Conservation (phyloP, 1,284 basidiomycete species). For the Ustilago curta region DNA sequence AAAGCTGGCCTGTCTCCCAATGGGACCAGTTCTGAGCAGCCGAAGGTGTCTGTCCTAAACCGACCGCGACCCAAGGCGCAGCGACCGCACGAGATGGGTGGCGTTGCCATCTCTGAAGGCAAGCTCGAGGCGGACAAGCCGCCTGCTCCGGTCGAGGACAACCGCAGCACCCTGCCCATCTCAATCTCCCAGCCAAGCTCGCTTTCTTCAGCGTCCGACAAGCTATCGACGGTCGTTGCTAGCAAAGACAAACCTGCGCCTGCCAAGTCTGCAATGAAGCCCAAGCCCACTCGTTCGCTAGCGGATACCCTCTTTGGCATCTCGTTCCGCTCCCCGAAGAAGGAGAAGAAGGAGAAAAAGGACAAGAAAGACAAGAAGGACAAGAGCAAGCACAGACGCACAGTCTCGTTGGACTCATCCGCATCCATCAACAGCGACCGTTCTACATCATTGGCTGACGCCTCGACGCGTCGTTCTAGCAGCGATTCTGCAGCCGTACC, state of each 20-base stretch:
- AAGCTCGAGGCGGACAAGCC: slow-evolving; percentile 38
- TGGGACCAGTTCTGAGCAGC: slow-evolving; percentile 11
- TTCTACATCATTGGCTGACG: slow-evolving; percentile 18
- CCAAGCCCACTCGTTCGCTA: slow-evolving; percentile 47
- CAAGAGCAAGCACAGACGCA: slow-evolving; percentile 44
- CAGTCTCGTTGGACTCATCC: slow-evolving; percentile 35
- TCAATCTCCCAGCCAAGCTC: slow-evolving; percentile 29
- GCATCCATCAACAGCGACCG: slow-evolving; percentile 31
- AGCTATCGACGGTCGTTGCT: slow-evolving; percentile 7
- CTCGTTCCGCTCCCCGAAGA: slow-evolving; percentile 36
- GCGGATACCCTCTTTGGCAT: slow-evolving; percentile 65
- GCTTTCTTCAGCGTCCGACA: slow-evolving; percentile 6
- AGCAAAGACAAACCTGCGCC: slow-evolving; percentile 58
- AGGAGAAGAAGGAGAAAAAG: slow-evolving; percentile 47
- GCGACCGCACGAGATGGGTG: slow-evolving; percentile 50
- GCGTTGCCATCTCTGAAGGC: slow-evolving; percentile 49
- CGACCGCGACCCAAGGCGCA: slow-evolving; percentile 44
- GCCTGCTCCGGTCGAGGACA: slow-evolving; percentile 30
- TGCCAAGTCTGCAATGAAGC: slow-evolving; percentile 55
- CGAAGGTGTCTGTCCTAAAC: slow-evolving; percentile 46
- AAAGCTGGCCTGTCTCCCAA: background rate
- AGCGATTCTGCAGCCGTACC: slow-evolving; percentile 6
- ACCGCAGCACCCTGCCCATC: slow-evolving; percentile 47
- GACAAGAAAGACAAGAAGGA: slow-evolving; percentile 47
- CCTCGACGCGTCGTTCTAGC: slow-evolving; percentile 18